Percentiles rank a stretch among this genome's conserved stretches.
Conservation (phyloP, 805 yeast genomes). For the Suhomyces sp. region DNA sequence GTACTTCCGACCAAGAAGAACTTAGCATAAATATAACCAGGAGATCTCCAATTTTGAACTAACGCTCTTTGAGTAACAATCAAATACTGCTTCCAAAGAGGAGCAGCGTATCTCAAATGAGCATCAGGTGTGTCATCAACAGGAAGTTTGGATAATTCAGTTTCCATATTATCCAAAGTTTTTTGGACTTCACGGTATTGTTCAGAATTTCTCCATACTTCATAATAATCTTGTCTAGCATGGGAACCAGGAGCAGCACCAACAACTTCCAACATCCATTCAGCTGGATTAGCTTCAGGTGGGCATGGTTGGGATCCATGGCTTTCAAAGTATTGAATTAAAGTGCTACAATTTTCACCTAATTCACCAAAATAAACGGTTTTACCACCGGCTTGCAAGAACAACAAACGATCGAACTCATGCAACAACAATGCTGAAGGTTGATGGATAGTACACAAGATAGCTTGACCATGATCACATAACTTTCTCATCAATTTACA, state of each 20-base stretch:
- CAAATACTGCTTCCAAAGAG: slow-evolving; percentile 23
- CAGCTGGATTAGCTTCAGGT: slow-evolving; percentile 45
- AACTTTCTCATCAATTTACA: slow-evolving; percentile 41
- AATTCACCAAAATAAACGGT: slow-evolving; percentile 45
- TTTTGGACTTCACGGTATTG: slow-evolving; percentile 58
- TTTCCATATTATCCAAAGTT: slow-evolving; percentile 66
- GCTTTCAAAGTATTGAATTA: slow-evolving; percentile 35
- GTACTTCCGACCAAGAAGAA: slow-evolving; percentile 52
- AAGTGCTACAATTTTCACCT: slow-evolving; percentile 28
- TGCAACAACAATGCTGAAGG: slow-evolving; percentile 79
- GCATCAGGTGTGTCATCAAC: slow-evolving; percentile 19
- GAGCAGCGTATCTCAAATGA: slow-evolving; percentile 30
- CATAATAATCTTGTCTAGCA: slow-evolving; percentile 68
- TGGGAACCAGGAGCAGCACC: slow-evolving; percentile 83
- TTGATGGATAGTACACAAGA: slow-evolving; percentile 69
- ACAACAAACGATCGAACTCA: slow-evolving; percentile 71
- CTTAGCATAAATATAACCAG: slow-evolving; percentile 53
- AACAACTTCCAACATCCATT: slow-evolving; percentile 87
- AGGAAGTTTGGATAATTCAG: slow-evolving; percentile 41
- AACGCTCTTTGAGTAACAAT: slow-evolving; percentile 32
- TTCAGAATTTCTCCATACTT: slow-evolving; percentile 72
- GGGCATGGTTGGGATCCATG: slow-evolving; percentile 42
- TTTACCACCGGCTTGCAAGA: slow-evolving; percentile 51
- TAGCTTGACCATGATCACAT: slow-evolving; percentile 42
- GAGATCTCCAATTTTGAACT: slow-evolving; percentile 35